A percentile compares a stretch with the other conserved stretches of the same genome.
phyloP scores from a whole-genome alignment of 805 yeast genomes.

The Cyberlindnera mycetangii region DNA sequence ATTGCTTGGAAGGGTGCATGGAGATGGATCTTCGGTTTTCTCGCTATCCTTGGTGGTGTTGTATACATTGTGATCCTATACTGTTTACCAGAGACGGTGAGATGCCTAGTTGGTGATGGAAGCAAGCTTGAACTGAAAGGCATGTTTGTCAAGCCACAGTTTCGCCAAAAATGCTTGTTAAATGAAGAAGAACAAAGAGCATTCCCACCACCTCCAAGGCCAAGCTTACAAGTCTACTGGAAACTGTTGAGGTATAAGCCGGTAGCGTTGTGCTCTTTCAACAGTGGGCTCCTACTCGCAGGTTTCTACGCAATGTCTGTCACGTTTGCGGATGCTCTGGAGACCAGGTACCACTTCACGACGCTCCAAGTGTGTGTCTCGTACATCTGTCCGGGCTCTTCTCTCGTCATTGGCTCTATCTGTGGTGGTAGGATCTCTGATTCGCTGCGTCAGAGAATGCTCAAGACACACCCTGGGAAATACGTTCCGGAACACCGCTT shows the following conservation, averaged over 20 bases:
- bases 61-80: slow-evolving; percentile 50
- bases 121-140: slow-evolving; percentile 27
- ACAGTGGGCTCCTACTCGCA: slow-evolving; percentile 51
- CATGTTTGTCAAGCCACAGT: slow-evolving; percentile 31
- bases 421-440: slow-evolving; percentile 50
- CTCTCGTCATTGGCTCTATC: slow-evolving; percentile 47
- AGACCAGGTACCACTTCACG: slow-evolving; percentile 35
- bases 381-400: slow-evolving; percentile 51
- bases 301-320: slow-evolving; percentile 53
- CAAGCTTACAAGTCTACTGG: slow-evolving; percentile 37
- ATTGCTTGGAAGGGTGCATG: slow-evolving; percentile 69
- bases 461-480: slow-evolving; percentile 6
- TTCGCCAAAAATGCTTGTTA: slow-evolving; percentile 26
- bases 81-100: slow-evolving; percentile 75
- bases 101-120: slow-evolving; percentile 58
- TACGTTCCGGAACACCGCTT: slow-evolving; percentile 47
- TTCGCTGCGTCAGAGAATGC: slow-evolving; percentile 28
- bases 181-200: slow-evolving; percentile 13
- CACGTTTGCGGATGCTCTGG: slow-evolving; percentile 42
- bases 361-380: slow-evolving; percentile 40
- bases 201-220: slow-evolving; percentile 46
- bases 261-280: slow-evolving; percentile 42
- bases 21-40: slow-evolving; percentile 81
- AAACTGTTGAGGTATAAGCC: slow-evolving; percentile 40
- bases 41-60: slow-evolving; percentile 63